Conservation (phyloP, 2,329 filamentous ascomycete species). For the Drechslerella coelobrocha region DNA sequence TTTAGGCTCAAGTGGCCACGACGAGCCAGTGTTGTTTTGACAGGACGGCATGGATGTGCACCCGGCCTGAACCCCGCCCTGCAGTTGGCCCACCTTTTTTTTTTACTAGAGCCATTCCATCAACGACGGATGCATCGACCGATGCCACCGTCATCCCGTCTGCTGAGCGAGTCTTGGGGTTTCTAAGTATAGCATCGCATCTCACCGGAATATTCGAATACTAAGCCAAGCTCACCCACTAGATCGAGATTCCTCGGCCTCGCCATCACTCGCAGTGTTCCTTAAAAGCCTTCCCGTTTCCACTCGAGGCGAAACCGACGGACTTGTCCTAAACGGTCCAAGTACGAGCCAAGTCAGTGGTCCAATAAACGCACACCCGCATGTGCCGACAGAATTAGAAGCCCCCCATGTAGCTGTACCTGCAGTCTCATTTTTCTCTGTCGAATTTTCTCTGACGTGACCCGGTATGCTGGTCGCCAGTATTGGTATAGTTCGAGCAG, state of each 20-base stretch:
- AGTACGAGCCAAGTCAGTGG: too few species aligned
- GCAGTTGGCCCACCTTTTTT: neutral
- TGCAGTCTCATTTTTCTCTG: neutral
- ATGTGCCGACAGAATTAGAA: neutral
- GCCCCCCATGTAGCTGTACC: neutral
- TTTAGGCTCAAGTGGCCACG: constrained; percentile 39
- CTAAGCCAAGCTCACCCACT: neutral
- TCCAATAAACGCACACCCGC: neutral
- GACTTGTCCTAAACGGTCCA: too few species aligned
- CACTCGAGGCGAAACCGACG: too few species aligned
- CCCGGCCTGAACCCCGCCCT: neutral
- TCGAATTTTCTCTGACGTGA: neutral
- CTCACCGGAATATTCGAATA: neutral
- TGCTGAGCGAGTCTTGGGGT: neutral
- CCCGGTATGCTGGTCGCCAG: neutral
- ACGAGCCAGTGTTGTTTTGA: too few species aligned
- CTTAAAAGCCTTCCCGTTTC: too few species aligned
- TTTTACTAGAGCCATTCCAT: neutral
- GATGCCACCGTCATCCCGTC: neutral
- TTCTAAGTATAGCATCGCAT: neutral
- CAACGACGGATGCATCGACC: neutral
- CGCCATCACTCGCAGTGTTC: too few species aligned
- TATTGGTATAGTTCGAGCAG: neutral
- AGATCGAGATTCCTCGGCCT: too few species aligned
- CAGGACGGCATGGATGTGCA: neutral